Evolutionary conservation across 2,329 filamentous ascomycete species (phyloP), one percentile per base, ranked within the genome.

Genomic region (Colletotrichum sublineola): DNA sequence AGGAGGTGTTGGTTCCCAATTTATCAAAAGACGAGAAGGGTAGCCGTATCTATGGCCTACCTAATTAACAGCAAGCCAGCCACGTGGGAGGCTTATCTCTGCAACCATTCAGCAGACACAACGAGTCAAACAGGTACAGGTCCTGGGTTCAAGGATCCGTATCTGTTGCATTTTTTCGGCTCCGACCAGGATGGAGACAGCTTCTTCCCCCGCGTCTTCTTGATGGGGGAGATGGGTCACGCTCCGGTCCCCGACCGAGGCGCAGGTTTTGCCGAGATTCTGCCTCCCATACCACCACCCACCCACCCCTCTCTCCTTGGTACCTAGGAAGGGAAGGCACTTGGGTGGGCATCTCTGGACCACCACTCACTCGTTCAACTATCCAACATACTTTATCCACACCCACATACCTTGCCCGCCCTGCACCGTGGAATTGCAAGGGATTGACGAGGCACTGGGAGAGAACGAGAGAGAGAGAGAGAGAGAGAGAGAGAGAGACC

Each of bases 241-340:
- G 11, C 14, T 63, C 60, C 69, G 65, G 53, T 36, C 53, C 69
- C 68, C 65, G 55, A 48, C 52, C n/a, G 58, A 60, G 61, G 70
- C 55, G 60, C 60, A 65, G 66, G 70, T 73, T 73, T 73, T 61
- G 60, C 70, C 70, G 70, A 73, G 46, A 44, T 69, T 73, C 60
- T 65, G 70, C 70, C 66, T 52, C 46, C n/a, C 44, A 33, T 42
- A 1, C 40, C 36, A 38, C 36, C 5, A 42, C 20, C 64, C 8
- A 44, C 14, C 14, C 46, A 14, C 57, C 56, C 46, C 55, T 60
- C 46, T 50, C 44, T 48, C 18, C 24, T 24, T 24, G 24, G 24
- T 20, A 38, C 36, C 5, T 42, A 18, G 18, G 9, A 33, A 50
- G 38, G 36, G 62, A 71, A 44, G 58, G 50, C 52, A 44, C 58